phyloP scores from a whole-genome alignment of 148 eudicot genomes.

The Camellia japonica region DNA sequence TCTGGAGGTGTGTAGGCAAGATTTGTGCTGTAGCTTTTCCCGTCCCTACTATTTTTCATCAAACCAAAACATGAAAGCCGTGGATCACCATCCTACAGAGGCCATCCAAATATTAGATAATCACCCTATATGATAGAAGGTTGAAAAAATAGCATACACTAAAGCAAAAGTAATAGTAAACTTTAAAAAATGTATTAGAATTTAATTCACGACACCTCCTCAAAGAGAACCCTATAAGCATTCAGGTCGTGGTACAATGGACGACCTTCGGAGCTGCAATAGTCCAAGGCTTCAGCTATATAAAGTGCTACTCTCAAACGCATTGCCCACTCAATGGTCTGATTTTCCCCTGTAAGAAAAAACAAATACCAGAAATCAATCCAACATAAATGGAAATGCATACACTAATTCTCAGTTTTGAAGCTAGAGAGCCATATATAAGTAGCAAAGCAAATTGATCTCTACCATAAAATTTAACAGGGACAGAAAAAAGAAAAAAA shows the following conservation, averaged over 20 bases:
- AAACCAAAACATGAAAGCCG: slow-evolving; percentile 87
- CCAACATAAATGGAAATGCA: background rate
- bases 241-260: slow-evolving; percentile 79
- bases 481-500: background rate
- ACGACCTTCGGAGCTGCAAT: slow-evolving; percentile 71
- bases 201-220: slow-evolving; percentile 46
- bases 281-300: slow-evolving; percentile 83
- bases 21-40: slow-evolving; percentile 84
- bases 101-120: slow-evolving; percentile 5
- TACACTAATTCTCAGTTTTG: background rate
- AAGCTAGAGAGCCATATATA: background rate
- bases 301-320: slow-evolving; percentile 70
- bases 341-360: slow-evolving; percentile 67
- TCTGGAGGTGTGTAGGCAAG: slow-evolving; percentile 93
- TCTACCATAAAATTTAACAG: background rate
- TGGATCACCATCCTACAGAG: slow-evolving; percentile 77
- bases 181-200: background rate
- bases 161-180: background rate
- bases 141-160: background rate
- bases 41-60: slow-evolving; percentile 87
- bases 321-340: slow-evolving; percentile 96
- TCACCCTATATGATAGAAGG: background rate
- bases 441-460: background rate
- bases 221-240: slow-evolving; percentile 92
- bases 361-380: slow-evolving; percentile 8